A percentile compares a stretch with the other conserved stretches of the same genome.
phyloP scores from a whole-genome alignment of 345 rosid species.

The Sonneratia alba region DNA sequence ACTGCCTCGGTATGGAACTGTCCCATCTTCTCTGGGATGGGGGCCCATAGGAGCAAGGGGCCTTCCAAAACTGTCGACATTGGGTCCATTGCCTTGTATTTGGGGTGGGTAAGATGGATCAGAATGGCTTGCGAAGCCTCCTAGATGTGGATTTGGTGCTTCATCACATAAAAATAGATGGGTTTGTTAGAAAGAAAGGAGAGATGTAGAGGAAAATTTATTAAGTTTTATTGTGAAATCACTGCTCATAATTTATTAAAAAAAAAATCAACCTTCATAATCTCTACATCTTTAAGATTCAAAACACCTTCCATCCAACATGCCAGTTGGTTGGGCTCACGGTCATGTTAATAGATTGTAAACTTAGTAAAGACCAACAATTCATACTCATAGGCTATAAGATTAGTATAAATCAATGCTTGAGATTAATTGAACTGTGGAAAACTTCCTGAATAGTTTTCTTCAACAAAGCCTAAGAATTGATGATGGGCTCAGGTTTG shows the following conservation, averaged over 20 bases:
- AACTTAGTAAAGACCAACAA: too few species aligned
- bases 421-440: background rate
- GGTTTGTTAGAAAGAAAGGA: background rate
- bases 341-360: too few species aligned
- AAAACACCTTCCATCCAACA: background rate
- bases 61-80: constrained; percentile 22
- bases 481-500: background rate
- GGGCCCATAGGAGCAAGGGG: constrained; percentile 16
- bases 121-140: constrained; percentile 17
- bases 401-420: background rate
- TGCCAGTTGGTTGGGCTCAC: too few species aligned
- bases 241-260: background rate
- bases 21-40: constrained; percentile 15
- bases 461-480: background rate
- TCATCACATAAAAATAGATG: background rate
- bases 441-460: background rate
- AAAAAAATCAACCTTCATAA: background rate
- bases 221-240: background rate
- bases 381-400: background rate
- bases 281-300: background rate
- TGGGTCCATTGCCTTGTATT: constrained; percentile 10
- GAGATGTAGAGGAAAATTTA: background rate
- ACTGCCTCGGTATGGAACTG: constrained; percentile 14
- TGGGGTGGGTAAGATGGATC: constrained; percentile 18
- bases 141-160: constrained; percentile 23